Percentiles rank a stretch among this genome's conserved stretches.
Conservation (phyloP, 768 basidiomycete species). For the Chlorophyllum brunneum region DNA sequence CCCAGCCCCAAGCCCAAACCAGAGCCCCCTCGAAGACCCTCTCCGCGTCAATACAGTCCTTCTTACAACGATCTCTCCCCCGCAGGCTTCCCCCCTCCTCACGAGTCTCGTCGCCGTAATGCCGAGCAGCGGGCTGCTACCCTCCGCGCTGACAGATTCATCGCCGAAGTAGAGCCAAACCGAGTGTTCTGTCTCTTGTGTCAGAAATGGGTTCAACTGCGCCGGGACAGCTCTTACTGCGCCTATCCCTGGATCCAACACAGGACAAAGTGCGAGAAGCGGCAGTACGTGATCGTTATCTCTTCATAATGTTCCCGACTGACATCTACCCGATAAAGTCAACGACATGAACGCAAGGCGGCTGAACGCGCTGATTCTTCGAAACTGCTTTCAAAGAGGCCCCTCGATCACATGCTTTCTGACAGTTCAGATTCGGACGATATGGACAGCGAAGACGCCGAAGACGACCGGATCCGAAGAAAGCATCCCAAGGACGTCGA, state of each 20-base stretch:
- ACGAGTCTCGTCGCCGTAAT: slow-evolving; percentile 70
- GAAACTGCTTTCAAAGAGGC: neutral
- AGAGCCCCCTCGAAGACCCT: slow-evolving; percentile 20
- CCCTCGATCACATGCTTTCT: slow-evolving; percentile 3
- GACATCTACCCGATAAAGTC: slow-evolving; percentile 31
- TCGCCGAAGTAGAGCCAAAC: slow-evolving; percentile 70
- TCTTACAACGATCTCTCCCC: slow-evolving; percentile 59
- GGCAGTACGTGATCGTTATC: slow-evolving; percentile 48
- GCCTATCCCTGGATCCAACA: slow-evolving; percentile 83
- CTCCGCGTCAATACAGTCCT: slow-evolving; percentile 25
- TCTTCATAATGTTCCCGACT: neutral
- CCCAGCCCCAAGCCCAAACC: neutral
- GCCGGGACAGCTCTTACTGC: slow-evolving; percentile 76
- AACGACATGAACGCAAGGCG: slow-evolving; percentile 53
- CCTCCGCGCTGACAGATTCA: slow-evolving; percentile 59
- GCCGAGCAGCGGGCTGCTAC: slow-evolving; percentile 77
- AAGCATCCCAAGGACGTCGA: slow-evolving; percentile 14
- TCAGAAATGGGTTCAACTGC: slow-evolving; percentile 78
- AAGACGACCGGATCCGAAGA: slow-evolving; percentile 20
- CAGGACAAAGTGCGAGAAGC: slow-evolving; percentile 67
- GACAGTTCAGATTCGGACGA: slow-evolving; percentile 22
- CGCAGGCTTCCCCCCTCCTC: slow-evolving; percentile 47
- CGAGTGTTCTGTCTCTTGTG: slow-evolving; percentile 73
- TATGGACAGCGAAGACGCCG: slow-evolving; percentile 24
- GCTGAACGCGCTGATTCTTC: slow-evolving; percentile 44